Evolutionary conservation across 2,329 filamentous ascomycete genomes (phyloP), one percentile per base, ranked within the genome.

Genomic region (Clonostachys solani): DNA sequence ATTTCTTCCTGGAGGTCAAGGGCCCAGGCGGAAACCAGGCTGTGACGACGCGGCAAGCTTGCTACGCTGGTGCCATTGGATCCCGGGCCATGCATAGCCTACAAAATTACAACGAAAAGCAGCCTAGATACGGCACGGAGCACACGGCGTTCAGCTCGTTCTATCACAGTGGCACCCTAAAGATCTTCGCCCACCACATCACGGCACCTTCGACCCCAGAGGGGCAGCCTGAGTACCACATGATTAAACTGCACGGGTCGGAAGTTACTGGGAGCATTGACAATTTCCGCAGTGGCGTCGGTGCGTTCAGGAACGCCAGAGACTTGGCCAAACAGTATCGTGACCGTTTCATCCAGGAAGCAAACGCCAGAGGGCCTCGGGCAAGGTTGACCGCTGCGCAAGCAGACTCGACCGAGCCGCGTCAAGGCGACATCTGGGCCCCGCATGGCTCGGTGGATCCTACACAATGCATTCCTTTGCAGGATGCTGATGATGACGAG

Each of bases 1-100:
- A 72, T 49, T 68, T 68, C 48, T 71, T 71, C 47, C 43, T 72
- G 2, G 61, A 62, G 43, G 60, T 54, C 0, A 73, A 71, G 47
- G 64, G 65, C 1, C 64, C 63, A 5, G 51, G 64, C 49, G 60
- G 61, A 19, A 53, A 52, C 19, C 6, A 41, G n/a, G 55, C 50
- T 12, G 61, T 60, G 17, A 59, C 57, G 13, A 51, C 7, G 43
- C 56, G 57, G 38, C 64, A 68, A 44, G 64, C 58, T 44, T 56
- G 52, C 41, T 62, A 66, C 47, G 57, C 69, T 51, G 62, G 64
- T 36, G 64, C 65, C n/a, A 37, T 52, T n/a, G 62, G 63, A 29
- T 54, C 60, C 18, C 42, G 42, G 19, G 42, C 42, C 17, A 44
- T 44, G 33, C 42, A 44, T 12, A 33, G 15, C 12, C 15, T 44